Conservation (phyloP, 164 flowering plant genomes). For the Macadamia tetraphylla region DNA sequence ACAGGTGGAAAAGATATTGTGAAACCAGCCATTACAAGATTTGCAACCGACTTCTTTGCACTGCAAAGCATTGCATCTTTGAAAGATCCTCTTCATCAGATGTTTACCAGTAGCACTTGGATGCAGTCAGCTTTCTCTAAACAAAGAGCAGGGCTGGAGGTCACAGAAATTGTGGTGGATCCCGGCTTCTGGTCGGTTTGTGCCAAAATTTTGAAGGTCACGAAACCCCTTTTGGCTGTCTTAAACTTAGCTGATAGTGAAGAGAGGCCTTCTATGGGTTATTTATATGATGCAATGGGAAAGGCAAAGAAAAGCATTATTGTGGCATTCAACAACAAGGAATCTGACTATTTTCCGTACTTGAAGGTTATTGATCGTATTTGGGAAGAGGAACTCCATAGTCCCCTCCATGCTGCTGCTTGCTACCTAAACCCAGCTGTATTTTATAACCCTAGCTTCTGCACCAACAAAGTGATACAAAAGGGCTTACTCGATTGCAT, state of each 20-base stretch:
- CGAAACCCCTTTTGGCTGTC: conserved; percentile 33
- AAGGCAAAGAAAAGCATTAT: conserved; percentile 32
- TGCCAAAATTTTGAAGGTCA: conserved; percentile 19
- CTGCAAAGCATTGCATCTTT: conserved; percentile 26
- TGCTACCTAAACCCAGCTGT: conserved; percentile 38
- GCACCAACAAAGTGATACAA: conserved; percentile 25
- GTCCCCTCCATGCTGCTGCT: conserved; percentile 46
- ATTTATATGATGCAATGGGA: conserved; percentile 42
- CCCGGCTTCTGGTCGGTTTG: conserved; percentile 32
- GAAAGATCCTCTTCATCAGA: conserved; percentile 28
- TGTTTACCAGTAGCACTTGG: conserved; percentile 38
- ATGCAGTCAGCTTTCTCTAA: conserved; percentile 28
- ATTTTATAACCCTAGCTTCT: conserved; percentile 27
- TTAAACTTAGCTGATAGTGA: conserved; percentile 31
- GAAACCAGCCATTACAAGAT: conserved; percentile 34
- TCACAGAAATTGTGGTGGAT: conserved; percentile 25
- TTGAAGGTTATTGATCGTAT: conserved; percentile 31
- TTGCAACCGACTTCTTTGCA: conserved; percentile 29
- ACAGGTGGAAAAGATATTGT: conserved; percentile 37
- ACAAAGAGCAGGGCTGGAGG: conserved; percentile 25
- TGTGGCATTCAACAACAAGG: conserved; percentile 22
- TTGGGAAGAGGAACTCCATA: conserved; percentile 32
- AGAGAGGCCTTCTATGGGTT: conserved; percentile 41
- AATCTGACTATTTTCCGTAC: conserved; percentile 22
- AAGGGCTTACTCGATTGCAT: conserved; percentile 44